Conservation (phyloP, 1,139 yeast genomes). For the Geotrichum aggregatum region DNA sequence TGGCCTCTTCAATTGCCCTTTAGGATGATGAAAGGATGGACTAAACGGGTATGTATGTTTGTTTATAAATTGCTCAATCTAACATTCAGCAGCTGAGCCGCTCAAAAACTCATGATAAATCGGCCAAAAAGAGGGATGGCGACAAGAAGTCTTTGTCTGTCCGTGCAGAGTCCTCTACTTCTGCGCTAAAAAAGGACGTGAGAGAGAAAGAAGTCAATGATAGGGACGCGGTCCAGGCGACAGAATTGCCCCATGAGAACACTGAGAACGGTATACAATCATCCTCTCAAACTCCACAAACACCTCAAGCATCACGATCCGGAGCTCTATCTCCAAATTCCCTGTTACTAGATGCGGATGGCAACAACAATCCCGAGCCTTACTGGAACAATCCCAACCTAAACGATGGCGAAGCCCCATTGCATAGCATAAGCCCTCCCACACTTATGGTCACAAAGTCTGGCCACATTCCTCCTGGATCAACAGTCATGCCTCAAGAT, state of each 20-base stretch:
- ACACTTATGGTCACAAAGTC: conserved; percentile 20
- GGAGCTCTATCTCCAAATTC: too few species aligned
- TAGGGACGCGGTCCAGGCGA: conserved; percentile 8
- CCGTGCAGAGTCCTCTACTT: conserved; percentile 20
- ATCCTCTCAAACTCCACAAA: neutral
- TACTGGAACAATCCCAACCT: neutral
- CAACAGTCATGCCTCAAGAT: conserved; percentile 41
- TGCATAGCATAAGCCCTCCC: conserved; percentile 10
- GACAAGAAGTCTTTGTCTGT: conserved; percentile 19
- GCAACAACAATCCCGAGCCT: neutral
- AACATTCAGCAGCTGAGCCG: conserved; percentile 29
- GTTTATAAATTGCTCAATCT: neutral
- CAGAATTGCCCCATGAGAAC: neutral
- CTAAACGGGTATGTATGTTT: conserved; percentile 33
- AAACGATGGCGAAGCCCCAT: neutral
- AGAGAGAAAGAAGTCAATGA: conserved; percentile 21
- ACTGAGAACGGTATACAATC: neutral
- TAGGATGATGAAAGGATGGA: conserved; percentile 43
- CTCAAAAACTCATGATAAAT: conserved; percentile 32
- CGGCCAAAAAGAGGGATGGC: conserved; percentile 19
- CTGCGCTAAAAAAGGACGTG: conserved; percentile 18
- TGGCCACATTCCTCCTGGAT: conserved; percentile 36
- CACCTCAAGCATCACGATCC: conserved; percentile 1
- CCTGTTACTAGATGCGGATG: neutral
- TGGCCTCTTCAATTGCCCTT: neutral